phyloP scores from a whole-genome alignment of 306 rosid genomes.

The Chamaecrista fasciculata region DNA sequence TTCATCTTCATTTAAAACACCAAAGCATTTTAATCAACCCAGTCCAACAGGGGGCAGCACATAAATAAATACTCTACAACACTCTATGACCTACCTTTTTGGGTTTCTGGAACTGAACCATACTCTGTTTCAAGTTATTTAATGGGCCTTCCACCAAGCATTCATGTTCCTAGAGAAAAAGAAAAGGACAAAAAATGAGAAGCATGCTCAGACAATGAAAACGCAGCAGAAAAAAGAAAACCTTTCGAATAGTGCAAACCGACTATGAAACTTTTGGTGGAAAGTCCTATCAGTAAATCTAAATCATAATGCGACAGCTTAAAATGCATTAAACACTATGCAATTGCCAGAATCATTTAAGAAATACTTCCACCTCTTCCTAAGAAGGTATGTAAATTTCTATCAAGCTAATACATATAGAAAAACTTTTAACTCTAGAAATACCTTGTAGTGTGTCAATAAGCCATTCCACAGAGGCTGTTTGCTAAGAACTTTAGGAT shows the following conservation, averaged over 20 bases:
- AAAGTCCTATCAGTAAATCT: not conserved
- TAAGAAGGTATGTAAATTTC: not conserved
- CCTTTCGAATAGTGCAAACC: not conserved
- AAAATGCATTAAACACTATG: not conserved
- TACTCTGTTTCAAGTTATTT: constrained; percentile 94
- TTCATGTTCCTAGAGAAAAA: constrained; percentile 70
- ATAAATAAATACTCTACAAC: constrained; percentile 5
- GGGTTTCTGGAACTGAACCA: constrained; percentile 98
- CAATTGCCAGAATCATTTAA: constrained; percentile 11
- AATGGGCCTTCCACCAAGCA: constrained; percentile 98
- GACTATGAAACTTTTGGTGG: not conserved
- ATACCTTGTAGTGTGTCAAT: constrained; percentile 95
- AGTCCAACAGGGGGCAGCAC: constrained; percentile 1
- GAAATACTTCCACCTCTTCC: constrained; percentile 10
- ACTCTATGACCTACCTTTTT: constrained; percentile 63
- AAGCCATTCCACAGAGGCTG: constrained; percentile 93
- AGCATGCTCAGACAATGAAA: constrained; percentile 24
- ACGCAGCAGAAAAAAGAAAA: not conserved
- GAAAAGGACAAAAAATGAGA: not conserved
- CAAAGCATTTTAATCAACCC: not conserved
- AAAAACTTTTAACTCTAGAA: not conserved
- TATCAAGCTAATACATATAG: constrained; percentile 5
- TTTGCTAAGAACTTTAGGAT: constrained; percentile 94
- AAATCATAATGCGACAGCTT: not conserved
- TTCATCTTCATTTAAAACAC: constrained; percentile 5